A percentile compares a stretch with the other conserved stretches of the same genome.
These are phyloP conservation scores for Nicotiana knightiana DNA, from an alignment of 257 asterid genomes.

Conservation along the genomic window DNA sequence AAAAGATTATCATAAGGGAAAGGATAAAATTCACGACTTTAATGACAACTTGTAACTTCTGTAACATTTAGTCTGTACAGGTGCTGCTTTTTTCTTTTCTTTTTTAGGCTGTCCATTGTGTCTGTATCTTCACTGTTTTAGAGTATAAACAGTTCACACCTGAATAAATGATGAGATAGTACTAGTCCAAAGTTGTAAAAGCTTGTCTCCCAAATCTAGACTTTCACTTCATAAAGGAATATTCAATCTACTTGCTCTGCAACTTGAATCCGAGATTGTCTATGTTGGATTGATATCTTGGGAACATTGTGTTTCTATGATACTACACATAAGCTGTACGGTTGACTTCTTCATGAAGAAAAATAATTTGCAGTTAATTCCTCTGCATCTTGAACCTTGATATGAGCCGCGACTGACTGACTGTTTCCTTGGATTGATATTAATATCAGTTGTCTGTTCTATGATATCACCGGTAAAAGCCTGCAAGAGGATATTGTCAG, in stretches of 20 bases:
- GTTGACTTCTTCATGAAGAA: background rate
- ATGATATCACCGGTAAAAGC: slow-evolving; percentile 67
- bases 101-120: background rate
- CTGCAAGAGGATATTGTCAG: slow-evolving; percentile 24
- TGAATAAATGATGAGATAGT: background rate
- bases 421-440: slow-evolving; percentile 26
- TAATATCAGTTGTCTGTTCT: slow-evolving; percentile 46
- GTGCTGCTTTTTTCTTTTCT: background rate
- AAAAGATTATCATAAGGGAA: slow-evolving; percentile 22
- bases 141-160: background rate
- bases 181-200: background rate
- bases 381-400: slow-evolving; percentile 83
- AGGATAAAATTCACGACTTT: slow-evolving; percentile 16
- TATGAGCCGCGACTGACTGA: slow-evolving; percentile 35
- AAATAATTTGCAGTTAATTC: slow-evolving; percentile 18
- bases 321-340: slow-evolving; percentile 20
- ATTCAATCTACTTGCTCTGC: slow-evolving; percentile 44
- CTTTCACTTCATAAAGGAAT: background rate
- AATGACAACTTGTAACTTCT: background rate
- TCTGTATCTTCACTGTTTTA: background rate
- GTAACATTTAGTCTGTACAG: background rate
- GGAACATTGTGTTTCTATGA: slow-evolving; percentile 43
- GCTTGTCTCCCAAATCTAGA: background rate
- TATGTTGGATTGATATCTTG: slow-evolving; percentile 29
- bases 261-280: slow-evolving; percentile 43